Conservation (phyloP, 1,284 basidiomycete species). For the Chondrostereum purpureum region DNA sequence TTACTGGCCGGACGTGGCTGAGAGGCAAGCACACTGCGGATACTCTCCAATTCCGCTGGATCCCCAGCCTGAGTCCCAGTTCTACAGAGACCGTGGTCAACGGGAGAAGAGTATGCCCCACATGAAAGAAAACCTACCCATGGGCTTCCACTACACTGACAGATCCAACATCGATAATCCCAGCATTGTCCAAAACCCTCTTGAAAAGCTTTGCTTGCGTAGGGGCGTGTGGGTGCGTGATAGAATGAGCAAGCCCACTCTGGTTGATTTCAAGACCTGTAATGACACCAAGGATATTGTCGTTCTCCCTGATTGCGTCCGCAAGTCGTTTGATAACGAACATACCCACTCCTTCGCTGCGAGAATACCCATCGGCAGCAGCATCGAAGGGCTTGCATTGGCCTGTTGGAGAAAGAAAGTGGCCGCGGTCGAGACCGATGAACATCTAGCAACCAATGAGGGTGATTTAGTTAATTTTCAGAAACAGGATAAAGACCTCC, state of each 20-base stretch:
- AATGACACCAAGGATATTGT: conserved; percentile 62
- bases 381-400: conserved; percentile 69
- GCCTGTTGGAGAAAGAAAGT: conserved; percentile 61
- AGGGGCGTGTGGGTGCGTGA: conserved; percentile 62
- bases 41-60: conserved; percentile 54
- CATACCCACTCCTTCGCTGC: conserved; percentile 65
- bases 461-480: no score
- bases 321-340: conserved; percentile 67
- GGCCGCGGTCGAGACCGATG: conserved; percentile 59
- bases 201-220: conserved; percentile 52
- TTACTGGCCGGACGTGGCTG: conserved; percentile 33
- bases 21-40: conserved; percentile 47
- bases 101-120: no score
- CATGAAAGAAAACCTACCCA: no score
- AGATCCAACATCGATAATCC: conserved; percentile 33
- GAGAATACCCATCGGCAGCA: conserved; percentile 65
- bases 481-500: conserved; percentile 1
- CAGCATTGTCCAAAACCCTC: conserved; percentile 39
- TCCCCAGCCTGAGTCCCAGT: conserved; percentile 69
- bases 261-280: conserved; percentile 66
- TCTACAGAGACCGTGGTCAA: no score
- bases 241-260: conserved; percentile 54
- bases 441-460: conserved; percentile 48
- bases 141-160: conserved; percentile 66
- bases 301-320: conserved; percentile 58